These are phyloP conservation scores for Rehmannia glutinosa DNA, from an alignment of 257 asterid species.

Conservation along the genomic window DNA sequence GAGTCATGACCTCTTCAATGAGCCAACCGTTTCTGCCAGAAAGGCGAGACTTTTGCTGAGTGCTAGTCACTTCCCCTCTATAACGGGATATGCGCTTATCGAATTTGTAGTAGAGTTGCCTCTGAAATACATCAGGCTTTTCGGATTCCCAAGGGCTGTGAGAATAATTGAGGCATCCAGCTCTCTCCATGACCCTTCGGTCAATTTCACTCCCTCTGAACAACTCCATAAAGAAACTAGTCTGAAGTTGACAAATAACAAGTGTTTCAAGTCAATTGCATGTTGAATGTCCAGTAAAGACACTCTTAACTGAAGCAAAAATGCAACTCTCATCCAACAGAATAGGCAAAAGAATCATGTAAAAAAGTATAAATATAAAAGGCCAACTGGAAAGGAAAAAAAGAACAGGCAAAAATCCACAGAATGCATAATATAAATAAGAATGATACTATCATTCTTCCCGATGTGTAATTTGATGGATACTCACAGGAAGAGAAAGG, in stretches of 20 bases:
- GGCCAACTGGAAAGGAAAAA: neutral
- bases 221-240: slow-evolving; percentile 84
- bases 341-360: neutral
- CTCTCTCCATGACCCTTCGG: slow-evolving; percentile 83
- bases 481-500: slow-evolving; percentile 83
- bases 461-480: neutral
- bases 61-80: slow-evolving; percentile 95
- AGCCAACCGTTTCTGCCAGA: slow-evolving; percentile 72
- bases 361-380: no score
- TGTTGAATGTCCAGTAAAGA: neutral
- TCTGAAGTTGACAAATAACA: slow-evolving; percentile 34
- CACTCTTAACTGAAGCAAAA: neutral
- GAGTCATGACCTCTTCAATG: slow-evolving; percentile 94
- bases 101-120: slow-evolving; percentile 86
- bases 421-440: no score
- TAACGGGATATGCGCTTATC: slow-evolving; percentile 75
- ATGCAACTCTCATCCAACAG: neutral
- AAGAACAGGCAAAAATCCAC: no score
- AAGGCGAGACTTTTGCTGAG: slow-evolving; percentile 79
- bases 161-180: slow-evolving; percentile 84
- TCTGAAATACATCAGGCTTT: slow-evolving; percentile 71
- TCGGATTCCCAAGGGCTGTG: slow-evolving; percentile 93
- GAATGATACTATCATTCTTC: neutral
- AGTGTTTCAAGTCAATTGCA: slow-evolving; percentile 4
- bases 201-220: slow-evolving; percentile 85